Base-by-base conservation (phyloP, 1,284 basidiomycete genomes). In the Malassezia nana region DNA sequence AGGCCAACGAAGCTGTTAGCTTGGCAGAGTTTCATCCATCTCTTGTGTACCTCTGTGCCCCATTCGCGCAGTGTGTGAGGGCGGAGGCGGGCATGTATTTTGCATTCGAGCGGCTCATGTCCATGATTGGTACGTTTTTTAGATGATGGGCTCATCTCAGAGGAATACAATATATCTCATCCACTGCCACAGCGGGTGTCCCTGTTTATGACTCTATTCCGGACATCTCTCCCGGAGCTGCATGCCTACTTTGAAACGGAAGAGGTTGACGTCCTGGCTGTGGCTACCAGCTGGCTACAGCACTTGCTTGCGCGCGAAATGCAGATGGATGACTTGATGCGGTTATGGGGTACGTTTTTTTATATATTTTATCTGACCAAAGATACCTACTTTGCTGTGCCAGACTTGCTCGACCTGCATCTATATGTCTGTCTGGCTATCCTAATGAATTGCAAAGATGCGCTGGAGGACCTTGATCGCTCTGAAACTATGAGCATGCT, bases 31-130 rank as follows among this genome's bases (percentile, higher is more conserved):
- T 69, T 39, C 66, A 71, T 32, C 69, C 69, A 6, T 69, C 66
- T 3, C 53, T 73, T n/a, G 65, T 73, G 9, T 67, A 67, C 47
- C 64, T 73, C 1, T 73, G 70, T 33, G 66, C 67, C 8, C 69
- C 72, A 12, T 74, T 74, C 39, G 72, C 74, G 3, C 64, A 71
- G 46, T 74, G 69, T 39, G 61, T 74, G 0, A 60, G 66, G 3
- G 70, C 67, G 1, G 74, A 75, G 46, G 69, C 74, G 12, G 72
- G 72, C 20, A 72, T 74, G 63, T 75, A 67, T 60, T 75, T 75
- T 55, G 69, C 69, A 6, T 75, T 75, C 52, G 71, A 74, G 35
- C 58, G 55, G 26, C 61, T 75, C 2, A 73, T 75, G 73, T 52
- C 29, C 20, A 61, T 70, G 40, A 64, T 66, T 43, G 44, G 50